These are phyloP conservation scores for Raffaelea ambrosiae DNA, from an alignment of 2,329 filamentous ascomycete genomes.

Conservation along the genomic window DNA sequence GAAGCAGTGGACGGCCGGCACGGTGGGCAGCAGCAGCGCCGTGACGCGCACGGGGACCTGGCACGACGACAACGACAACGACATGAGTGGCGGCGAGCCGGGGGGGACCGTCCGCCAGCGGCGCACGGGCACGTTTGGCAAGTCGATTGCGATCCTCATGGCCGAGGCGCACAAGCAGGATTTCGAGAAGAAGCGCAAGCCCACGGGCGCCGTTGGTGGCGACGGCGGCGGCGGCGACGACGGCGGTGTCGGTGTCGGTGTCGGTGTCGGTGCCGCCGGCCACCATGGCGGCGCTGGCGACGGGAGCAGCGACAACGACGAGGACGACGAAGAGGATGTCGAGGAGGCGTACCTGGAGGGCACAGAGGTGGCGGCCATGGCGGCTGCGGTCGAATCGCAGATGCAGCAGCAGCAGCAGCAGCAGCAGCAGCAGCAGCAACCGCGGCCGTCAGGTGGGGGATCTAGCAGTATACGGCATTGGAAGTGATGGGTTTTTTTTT, in stretches of 20 bases:
- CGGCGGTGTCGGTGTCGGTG: slow-evolving; percentile 3
- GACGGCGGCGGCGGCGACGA: slow-evolving; percentile 8
- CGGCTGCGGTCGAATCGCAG: background rate
- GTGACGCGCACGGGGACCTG: too few species aligned
- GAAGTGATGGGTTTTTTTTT: too few species aligned
- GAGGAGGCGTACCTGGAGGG: slow-evolving; percentile 6
- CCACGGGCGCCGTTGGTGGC: slow-evolving; percentile 10
- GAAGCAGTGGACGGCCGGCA: too few species aligned
- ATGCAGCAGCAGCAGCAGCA: background rate
- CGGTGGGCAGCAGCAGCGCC: too few species aligned
- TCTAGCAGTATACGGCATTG: too few species aligned
- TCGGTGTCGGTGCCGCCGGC: background rate
- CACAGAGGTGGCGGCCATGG: too few species aligned
- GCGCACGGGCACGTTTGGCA: slow-evolving; percentile 23
- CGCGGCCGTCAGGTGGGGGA: too few species aligned
- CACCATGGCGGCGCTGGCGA: background rate
- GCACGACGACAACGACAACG: slow-evolving; percentile 27
- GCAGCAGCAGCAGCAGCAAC: background rate
- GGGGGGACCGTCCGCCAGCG: slow-evolving; percentile 18
- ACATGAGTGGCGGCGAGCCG: background rate
- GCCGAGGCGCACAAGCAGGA: slow-evolving; percentile 82
- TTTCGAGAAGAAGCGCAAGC: slow-evolving; percentile 68
- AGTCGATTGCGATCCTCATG: slow-evolving; percentile 50
- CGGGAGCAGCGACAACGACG: background rate
- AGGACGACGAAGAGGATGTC: slow-evolving; percentile 6